A percentile compares a stretch with the other conserved stretches of the same genome.
These are phyloP conservation scores for Candida dajiaensis DNA, from an alignment of 805 yeast species.

Conservation along the genomic window DNA sequence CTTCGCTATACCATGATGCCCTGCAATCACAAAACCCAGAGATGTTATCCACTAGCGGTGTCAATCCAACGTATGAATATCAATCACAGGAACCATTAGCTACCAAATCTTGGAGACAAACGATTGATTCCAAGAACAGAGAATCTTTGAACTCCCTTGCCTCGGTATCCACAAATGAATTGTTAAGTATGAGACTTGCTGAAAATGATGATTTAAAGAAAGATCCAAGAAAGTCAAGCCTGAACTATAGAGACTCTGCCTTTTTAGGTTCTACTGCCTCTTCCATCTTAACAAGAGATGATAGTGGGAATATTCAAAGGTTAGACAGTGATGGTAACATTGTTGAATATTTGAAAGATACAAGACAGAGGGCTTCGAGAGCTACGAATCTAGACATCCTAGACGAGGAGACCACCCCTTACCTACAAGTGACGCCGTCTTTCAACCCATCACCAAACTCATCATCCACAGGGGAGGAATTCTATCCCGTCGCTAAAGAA, in stretches of 20 bases:
- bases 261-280: constrained; percentile 27
- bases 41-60: constrained; percentile 17
- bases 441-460: constrained; percentile 16
- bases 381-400: constrained; percentile 21
- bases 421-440: constrained; percentile 2
- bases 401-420: constrained; percentile 17
- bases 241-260: constrained; percentile 36
- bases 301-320: constrained; percentile 24
- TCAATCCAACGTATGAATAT: neutral
- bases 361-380: constrained; percentile 17
- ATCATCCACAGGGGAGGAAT: constrained; percentile 19
- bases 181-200: constrained; percentile 72
- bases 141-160: constrained; percentile 68
- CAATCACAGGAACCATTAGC: constrained; percentile 19
- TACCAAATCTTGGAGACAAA: constrained; percentile 57
- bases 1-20: constrained; percentile 33
- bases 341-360: constrained; percentile 11
- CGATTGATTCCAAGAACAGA: constrained; percentile 35
- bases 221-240: constrained; percentile 35
- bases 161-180: constrained; percentile 80
- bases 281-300: constrained; percentile 22
- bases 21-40: constrained; percentile 35
- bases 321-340: constrained; percentile 26
- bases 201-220: constrained; percentile 46
- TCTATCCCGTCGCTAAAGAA: constrained; percentile 17